Conservation (phyloP, 2,329 filamentous ascomycete species). For the Botrytis pseudocinerea region DNA sequence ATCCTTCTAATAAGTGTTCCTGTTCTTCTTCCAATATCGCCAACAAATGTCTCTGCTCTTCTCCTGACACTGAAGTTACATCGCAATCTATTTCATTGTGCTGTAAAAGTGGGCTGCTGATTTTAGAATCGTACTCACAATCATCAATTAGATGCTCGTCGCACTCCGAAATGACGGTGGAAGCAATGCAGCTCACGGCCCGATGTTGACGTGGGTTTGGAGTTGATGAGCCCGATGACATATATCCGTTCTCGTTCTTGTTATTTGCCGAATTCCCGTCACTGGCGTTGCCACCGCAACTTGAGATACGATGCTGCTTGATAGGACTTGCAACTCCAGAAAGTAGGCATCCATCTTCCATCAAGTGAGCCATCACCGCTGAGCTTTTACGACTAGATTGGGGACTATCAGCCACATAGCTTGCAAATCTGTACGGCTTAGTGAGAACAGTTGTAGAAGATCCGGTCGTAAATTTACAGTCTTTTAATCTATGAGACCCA, state of each 20-base stretch:
- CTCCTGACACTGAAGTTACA: neutral
- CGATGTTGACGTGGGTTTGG: neutral
- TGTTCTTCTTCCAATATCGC: slow-evolving; percentile 8
- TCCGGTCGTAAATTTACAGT: slow-evolving; percentile 6
- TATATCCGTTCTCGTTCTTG: neutral
- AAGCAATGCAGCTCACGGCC: neutral
- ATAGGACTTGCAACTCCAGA: slow-evolving; percentile 15
- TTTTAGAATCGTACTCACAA: slow-evolving; percentile 12
- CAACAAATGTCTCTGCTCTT: neutral
- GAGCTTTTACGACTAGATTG: neutral
- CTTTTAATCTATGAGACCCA: neutral
- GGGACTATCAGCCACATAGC: neutral
- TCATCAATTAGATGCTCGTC: slow-evolving; percentile 11
- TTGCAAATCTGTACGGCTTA: slow-evolving; percentile 16
- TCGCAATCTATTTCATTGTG: neutral
- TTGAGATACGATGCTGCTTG: slow-evolving; percentile 1
- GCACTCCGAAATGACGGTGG: neutral
- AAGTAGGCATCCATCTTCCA: slow-evolving; percentile 16
- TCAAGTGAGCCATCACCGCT: neutral
- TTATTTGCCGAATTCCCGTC: neutral
- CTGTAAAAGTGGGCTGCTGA: neutral
- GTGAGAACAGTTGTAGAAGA: neutral
- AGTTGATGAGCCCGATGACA: neutral
- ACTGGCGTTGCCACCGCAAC: neutral
- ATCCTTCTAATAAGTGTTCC: slow-evolving; percentile 14